phyloP scores from a whole-genome alignment of 73 alveolate species.

The Breviolum minutum region DNA sequence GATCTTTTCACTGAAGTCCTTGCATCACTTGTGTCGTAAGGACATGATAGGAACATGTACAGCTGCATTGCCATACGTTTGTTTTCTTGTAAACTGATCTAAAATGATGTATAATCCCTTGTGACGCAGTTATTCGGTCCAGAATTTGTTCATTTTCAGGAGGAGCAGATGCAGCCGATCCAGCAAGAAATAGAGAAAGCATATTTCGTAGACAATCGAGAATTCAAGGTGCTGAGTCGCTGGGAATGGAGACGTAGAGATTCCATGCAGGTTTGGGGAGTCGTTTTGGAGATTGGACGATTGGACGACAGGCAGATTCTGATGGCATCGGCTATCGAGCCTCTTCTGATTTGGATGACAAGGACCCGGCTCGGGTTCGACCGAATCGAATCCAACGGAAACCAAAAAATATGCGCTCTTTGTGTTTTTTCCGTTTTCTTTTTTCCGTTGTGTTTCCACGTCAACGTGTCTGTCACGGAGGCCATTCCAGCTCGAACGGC shows the following conservation, averaged over 20 bases:
- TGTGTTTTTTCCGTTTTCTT: not conserved
- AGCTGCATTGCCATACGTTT: too few relatives aligned
- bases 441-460: not conserved
- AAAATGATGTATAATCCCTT: not conserved
- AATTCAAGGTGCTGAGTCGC: constrained; percentile 2
- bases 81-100: not conserved
- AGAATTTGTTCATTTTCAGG: not conserved
- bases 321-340: constrained; percentile 91
- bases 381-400: not conserved
- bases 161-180: not conserved
- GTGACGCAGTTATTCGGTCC: not conserved
- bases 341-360: constrained; percentile 57
- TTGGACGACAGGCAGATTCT: constrained; percentile 44
- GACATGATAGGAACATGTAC: too few relatives aligned
- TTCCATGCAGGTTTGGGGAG: not conserved
- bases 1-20: too few relatives aligned
- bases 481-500: constrained; percentile 75
- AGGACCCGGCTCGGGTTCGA: not conserved
- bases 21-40: too few relatives aligned
- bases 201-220: constrained; percentile 70
- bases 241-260: not conserved
- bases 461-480: not conserved
- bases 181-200: not conserved
- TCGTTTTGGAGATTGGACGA: not conserved
- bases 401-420: not conserved